Conservation (phyloP, 2,329 filamentous ascomycete genomes). For the Didymella exigua region DNA sequence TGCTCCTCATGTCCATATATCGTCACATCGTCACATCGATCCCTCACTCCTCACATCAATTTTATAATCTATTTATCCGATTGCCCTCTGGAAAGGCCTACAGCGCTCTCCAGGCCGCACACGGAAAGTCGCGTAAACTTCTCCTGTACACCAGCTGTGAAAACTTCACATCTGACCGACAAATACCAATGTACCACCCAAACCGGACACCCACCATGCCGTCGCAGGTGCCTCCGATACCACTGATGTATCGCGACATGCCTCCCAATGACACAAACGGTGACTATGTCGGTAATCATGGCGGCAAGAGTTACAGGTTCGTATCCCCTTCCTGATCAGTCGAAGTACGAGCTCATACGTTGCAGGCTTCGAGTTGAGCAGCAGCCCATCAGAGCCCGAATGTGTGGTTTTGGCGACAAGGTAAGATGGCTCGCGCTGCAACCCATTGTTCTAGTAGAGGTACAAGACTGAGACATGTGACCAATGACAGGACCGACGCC, state of each 20-base stretch:
- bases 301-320: conserved; percentile 22
- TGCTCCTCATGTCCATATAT: no score
- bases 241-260: conserved; percentile 5
- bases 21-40: no score
- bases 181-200: conserved; percentile 20
- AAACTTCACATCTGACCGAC: conserved; percentile 14
- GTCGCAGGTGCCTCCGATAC: conserved; percentile 12
- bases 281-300: conserved; percentile 18
- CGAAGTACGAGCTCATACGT: conserved; percentile 49
- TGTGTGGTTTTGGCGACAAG: conserved; percentile 99
- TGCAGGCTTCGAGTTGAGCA: conserved; percentile 76
- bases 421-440: conserved; percentile 54
- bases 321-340: neutral
- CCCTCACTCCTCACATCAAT: no score
- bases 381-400: conserved; percentile 89
- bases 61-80: no score
- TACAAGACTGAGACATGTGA: conserved; percentile 32
- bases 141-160: no score
- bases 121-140: no score
- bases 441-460: conserved; percentile 22
- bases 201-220: conserved; percentile 6
- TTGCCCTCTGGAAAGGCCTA: no score
- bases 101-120: no score
- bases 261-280: conserved; percentile 3
- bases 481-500: conserved; percentile 76